Evolutionary conservation across 106 monocot species (phyloP).

Genomic region (Dendrobium catenatum): DNA sequence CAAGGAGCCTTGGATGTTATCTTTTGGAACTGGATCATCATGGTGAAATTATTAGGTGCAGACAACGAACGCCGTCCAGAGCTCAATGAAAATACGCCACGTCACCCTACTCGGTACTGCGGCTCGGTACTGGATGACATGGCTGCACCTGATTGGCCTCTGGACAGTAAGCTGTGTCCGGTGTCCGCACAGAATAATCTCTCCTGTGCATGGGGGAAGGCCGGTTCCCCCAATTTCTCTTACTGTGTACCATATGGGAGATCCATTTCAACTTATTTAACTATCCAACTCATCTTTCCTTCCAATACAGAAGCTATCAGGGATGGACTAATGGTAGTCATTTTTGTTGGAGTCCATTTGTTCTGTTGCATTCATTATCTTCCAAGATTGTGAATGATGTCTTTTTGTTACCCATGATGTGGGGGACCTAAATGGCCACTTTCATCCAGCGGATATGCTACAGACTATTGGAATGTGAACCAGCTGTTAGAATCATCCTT

Average conservation of each 20-base stretch:
- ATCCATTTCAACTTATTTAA: not conserved
- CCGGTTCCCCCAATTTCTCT: not conserved
- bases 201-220: not conserved
- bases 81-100: too few species aligned
- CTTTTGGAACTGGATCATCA: not conserved
- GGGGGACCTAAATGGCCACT: not conserved
- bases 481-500: not conserved
- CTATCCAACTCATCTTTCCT: not conserved
- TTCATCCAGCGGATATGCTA: slow-evolving; percentile 9
- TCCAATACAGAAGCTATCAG: not conserved
- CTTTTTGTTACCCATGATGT: slow-evolving; percentile 1
- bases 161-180: too few species aligned
- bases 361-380: not conserved
- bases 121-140: too few species aligned
- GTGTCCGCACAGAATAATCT: too few species aligned
- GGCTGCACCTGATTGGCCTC: too few species aligned
- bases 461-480: not conserved
- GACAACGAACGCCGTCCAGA: too few species aligned
- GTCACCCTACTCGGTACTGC: too few species aligned
- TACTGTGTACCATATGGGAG: not conserved
- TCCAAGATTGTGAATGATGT: slow-evolving; percentile 6
- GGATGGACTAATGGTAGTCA: not conserved
- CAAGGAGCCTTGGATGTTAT: not conserved
- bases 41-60: too few species aligned
- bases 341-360: not conserved